A percentile compares a stretch with the other conserved stretches of the same genome.
These are phyloP conservation scores for Fusarium phyllophilum DNA, from an alignment of 2,329 filamentous ascomycete genomes.

Conservation along the genomic window DNA sequence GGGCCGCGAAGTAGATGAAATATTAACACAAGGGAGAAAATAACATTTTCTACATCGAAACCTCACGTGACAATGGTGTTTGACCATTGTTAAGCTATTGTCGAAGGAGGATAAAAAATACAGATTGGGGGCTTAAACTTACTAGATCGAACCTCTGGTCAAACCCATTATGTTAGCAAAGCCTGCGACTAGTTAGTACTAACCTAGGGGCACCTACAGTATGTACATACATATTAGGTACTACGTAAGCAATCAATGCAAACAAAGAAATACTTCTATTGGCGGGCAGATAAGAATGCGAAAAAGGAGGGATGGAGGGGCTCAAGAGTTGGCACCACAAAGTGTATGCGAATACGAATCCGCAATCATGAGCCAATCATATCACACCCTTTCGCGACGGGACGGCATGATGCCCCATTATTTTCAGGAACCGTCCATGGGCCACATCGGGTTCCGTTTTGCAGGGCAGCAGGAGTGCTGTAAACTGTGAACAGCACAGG, in stretches of 20 bases:
- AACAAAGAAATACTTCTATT: neutral
- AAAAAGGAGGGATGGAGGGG: conserved; percentile 31
- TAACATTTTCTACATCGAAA: neutral
- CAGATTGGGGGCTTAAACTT: neutral
- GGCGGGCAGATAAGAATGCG: conserved; percentile 36
- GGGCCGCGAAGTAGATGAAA: conserved; percentile 4
- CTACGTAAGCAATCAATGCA: conserved; percentile 18
- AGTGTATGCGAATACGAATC: conserved; percentile 40
- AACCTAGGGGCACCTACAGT: neutral
- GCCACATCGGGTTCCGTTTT: conserved; percentile 18
- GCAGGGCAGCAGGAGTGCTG: conserved; percentile 2
- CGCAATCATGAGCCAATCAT: conserved; percentile 23
- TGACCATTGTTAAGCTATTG: neutral
- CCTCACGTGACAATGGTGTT: neutral
- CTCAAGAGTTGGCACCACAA: conserved; percentile 30
- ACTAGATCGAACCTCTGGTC: neutral
- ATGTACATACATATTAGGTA: neutral
- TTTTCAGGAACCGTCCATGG: conserved; percentile 29
- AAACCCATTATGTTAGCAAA: neutral
- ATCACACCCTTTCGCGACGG: neutral
- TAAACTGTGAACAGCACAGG: conserved; percentile 11
- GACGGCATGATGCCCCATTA: neutral
- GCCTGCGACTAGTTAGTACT: neutral
- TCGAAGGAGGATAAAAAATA: neutral
- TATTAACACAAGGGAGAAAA: neutral